These are phyloP conservation scores for Starmera amethionina DNA, from an alignment of 805 yeast species.

Conservation along the genomic window DNA sequence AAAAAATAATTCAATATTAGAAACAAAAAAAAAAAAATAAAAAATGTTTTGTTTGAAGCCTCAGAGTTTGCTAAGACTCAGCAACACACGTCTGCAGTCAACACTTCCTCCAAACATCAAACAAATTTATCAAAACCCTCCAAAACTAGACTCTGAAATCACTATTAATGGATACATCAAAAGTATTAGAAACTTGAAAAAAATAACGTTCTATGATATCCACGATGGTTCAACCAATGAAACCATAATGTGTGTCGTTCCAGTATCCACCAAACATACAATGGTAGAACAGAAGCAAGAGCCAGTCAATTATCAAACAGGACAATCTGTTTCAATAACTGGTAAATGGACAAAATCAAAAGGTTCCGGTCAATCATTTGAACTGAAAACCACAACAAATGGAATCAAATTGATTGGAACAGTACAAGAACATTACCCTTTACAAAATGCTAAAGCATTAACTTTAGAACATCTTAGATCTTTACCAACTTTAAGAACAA, in stretches of 20 bases:
- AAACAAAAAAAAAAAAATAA: too few species aligned
- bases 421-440: slow-evolving; percentile 58
- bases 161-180: slow-evolving; percentile 66
- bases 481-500: slow-evolving; percentile 71
- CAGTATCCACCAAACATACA: too few species aligned
- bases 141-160: slow-evolving; percentile 22
- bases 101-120: slow-evolving; percentile 5
- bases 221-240: slow-evolving; percentile 62
- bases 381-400: slow-evolving; percentile 30
- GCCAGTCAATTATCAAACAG: slow-evolving; percentile 25
- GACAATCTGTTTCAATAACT: slow-evolving; percentile 31
- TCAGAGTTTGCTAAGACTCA: too few species aligned
- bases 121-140: slow-evolving; percentile 12
- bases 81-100: not conserved
- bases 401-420: slow-evolving; percentile 45
- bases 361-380: slow-evolving; percentile 44
- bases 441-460: slow-evolving; percentile 67
- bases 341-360: slow-evolving; percentile 38
- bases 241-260: slow-evolving; percentile 46
- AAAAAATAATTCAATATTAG: too few species aligned
- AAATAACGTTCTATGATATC: slow-evolving; percentile 70
- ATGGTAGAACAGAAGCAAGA: slow-evolving; percentile 27
- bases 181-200: slow-evolving; percentile 63
- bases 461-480: slow-evolving; percentile 57
- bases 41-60: too few species aligned